Evolutionary conservation across 1,284 basidiomycete species (phyloP), one percentile per base, ranked within the genome.

Genomic region (Boletus mariae): DNA sequence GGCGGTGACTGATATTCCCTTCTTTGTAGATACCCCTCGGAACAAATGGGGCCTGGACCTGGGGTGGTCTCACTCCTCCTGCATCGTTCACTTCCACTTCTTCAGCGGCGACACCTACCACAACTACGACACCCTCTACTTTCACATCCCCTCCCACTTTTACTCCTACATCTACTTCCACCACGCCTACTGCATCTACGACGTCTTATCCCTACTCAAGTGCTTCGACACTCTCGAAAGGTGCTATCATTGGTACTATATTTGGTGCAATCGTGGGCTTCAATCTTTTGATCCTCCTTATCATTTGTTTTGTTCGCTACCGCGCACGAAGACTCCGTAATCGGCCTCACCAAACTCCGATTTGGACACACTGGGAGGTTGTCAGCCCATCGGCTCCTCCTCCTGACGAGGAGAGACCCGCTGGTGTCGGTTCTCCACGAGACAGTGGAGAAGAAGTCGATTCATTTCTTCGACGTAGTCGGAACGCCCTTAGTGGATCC

Each of bases 381-480:
- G 70, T 83, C 20, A 62, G 69, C 5, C 66, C 71, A 0, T 53
- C 57, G 6, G 60, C 51, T 1, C 51, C 44, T 41, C 54, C 47
- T 9, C 52, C 51, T 4, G 59, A 69, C 37, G 75, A 71, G 8
- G 69, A 68, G 12, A 70, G 73, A 17, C 64, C 71, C 1, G 75
- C 78, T n/a, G 84, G 80, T 31, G 80, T 85, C 64, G 82, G 83
- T 41, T 82, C 81, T 17, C 83, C 85, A 1, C 74, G 84, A 12
- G 76, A 77, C 26, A 86, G 82, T 51, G 85, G 85, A 7, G 84
- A 85, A 61, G 85, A 87, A 65, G 71, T 67, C 3, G 83, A 85
- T 59, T 74, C 85, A 0, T 84, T 87, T 73, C 71, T 87, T 3
- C 74, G 70, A 49, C 69, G 61, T 3, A 74, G 73, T 56, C 59